Conservation (phyloP, 768 basidiomycete species). For the Cyclocybe cylindracea region DNA sequence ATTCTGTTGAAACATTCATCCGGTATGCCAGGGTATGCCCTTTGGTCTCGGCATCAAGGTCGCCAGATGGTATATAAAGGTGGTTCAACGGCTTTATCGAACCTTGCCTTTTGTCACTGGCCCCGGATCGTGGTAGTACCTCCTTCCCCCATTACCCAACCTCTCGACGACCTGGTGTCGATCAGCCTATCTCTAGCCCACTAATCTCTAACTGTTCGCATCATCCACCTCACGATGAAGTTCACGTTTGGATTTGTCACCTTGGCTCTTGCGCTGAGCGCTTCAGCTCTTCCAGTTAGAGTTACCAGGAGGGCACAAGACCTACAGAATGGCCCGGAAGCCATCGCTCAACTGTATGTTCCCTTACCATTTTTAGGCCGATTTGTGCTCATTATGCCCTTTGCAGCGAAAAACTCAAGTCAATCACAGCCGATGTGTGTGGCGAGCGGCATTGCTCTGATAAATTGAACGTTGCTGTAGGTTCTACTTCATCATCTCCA, state of each 20-base stretch:
- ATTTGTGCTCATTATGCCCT: not conserved
- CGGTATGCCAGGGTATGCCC: no score
- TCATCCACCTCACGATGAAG: slow-evolving; percentile 35
- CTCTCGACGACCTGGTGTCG: slow-evolving; percentile 18
- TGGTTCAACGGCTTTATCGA: no score
- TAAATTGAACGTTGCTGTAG: slow-evolving; percentile 3
- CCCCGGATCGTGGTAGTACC: not conserved
- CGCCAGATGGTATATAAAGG: no score
- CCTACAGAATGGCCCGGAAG: slow-evolving; percentile 42
- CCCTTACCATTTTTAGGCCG: not conserved
- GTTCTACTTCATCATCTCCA: no score
- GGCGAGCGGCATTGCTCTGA: slow-evolving; percentile 5
- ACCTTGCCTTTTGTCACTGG: no score
- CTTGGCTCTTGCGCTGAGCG: slow-evolving; percentile 31
- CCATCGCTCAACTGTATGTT: slow-evolving; percentile 42
- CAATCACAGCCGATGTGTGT: slow-evolving; percentile 22
- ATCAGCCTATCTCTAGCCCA: not conserved
- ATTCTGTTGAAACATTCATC: no score
- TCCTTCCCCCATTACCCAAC: slow-evolving; percentile 1
- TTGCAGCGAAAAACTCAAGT: slow-evolving; percentile 34
- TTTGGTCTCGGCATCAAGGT: no score
- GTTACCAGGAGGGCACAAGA: slow-evolving; percentile 29
- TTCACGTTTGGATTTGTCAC: slow-evolving; percentile 32
- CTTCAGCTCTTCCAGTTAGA: slow-evolving; percentile 32
- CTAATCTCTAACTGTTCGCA: slow-evolving; percentile 5